Evolutionary conservation across 306 rosid species (phyloP).

Genomic region (Castanea sativa): DNA sequence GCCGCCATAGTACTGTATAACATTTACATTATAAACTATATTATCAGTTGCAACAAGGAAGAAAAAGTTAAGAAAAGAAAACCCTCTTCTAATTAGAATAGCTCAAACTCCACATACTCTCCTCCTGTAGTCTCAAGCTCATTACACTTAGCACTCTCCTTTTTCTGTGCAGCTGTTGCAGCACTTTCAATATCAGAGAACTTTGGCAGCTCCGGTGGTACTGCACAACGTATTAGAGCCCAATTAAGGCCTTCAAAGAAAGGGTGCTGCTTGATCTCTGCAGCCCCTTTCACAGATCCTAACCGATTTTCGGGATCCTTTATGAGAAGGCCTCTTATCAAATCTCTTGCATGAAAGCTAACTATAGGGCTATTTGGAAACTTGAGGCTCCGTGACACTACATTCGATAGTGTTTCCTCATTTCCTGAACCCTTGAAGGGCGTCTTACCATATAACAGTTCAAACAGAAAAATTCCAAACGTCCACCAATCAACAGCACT

Average conservation of each 20-base stretch:
- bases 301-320: slow-evolving; percentile 92
- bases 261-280: slow-evolving; percentile 89
- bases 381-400: slow-evolving; percentile 79
- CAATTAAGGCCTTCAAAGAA: slow-evolving; percentile 96
- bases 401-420: slow-evolving; percentile 77
- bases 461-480: slow-evolving; percentile 83
- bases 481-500: slow-evolving; percentile 99
- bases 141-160: slow-evolving; percentile 44
- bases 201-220: slow-evolving; percentile 89
- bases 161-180: slow-evolving; percentile 43
- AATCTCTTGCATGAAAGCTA: slow-evolving; percentile 87
- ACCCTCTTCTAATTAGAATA: slow-evolving; percentile 55
- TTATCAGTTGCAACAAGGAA: slow-evolving; percentile 36
- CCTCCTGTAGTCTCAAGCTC: slow-evolving; percentile 52
- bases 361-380: slow-evolving; percentile 83
- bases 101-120: slow-evolving; percentile 66
- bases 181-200: slow-evolving; percentile 47
- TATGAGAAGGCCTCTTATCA: slow-evolving; percentile 71
- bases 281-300: slow-evolving; percentile 92
- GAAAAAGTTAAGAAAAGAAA: slow-evolving; percentile 21
- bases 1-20: slow-evolving; percentile 37
- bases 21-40: slow-evolving; percentile 58
- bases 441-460: slow-evolving; percentile 88
- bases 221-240: slow-evolving; percentile 92
- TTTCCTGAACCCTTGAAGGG: slow-evolving; percentile 85